These are phyloP conservation scores for Neoboletus magnificus DNA, from an alignment of 768 basidiomycete genomes.

Conservation along the genomic window DNA sequence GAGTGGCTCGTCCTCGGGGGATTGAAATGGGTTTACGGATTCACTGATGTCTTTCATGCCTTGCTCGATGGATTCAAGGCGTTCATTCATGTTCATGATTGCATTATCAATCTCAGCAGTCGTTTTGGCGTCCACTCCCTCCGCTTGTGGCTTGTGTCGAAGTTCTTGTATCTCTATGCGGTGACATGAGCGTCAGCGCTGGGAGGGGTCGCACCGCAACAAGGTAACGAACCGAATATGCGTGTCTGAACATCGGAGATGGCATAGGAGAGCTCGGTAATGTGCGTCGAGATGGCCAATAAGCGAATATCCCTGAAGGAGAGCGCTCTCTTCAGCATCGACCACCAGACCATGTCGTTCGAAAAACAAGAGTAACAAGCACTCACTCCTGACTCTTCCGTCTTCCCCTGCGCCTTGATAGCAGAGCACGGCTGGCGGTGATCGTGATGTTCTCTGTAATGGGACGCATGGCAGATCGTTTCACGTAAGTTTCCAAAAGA, in stretches of 20 bases:
- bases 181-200: constrained; percentile 11
- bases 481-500: constrained; percentile 34
- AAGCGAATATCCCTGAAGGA: constrained; percentile 65
- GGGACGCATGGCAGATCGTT: constrained; percentile 27
- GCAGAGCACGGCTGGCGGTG: constrained; percentile 48
- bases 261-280: constrained; percentile 82
- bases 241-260: constrained; percentile 90
- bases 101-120: constrained; percentile 78
- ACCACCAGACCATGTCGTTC: constrained; percentile 27
- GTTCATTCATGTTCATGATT: constrained; percentile 74
- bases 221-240: constrained; percentile 64
- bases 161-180: constrained; percentile 84
- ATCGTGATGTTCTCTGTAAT: constrained; percentile 69
- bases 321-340: constrained; percentile 24
- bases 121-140: constrained; percentile 48
- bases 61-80: constrained; percentile 66
- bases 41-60: constrained; percentile 70
- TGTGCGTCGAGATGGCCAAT: constrained; percentile 77
- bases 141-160: constrained; percentile 78
- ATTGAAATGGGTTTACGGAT: constrained; percentile 57
- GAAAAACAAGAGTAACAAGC: constrained; percentile 8
- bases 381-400: constrained; percentile 69
- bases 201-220: not conserved
- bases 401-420: constrained; percentile 45
- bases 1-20: constrained; percentile 44